phyloP scores from a whole-genome alignment of 768 basidiomycete species.

The Termitomyces heimii region DNA sequence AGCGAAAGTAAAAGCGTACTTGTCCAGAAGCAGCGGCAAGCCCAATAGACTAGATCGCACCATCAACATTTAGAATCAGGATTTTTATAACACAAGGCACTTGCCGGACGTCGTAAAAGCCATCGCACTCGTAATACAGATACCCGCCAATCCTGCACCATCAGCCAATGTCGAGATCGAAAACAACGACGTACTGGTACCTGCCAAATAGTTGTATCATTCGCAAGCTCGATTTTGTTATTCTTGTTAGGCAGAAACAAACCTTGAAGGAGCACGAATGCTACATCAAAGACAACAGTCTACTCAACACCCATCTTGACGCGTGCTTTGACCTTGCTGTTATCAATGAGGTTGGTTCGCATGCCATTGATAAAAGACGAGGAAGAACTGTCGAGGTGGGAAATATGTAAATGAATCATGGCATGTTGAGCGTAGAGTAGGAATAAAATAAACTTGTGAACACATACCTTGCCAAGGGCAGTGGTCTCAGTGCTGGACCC shows the following conservation, averaged over 20 bases:
- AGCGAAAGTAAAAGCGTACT: conserved; percentile 13
- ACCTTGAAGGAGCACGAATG: conserved; percentile 80
- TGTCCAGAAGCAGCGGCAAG: conserved; percentile 49
- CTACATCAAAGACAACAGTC: conserved; percentile 81
- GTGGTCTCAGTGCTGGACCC: conserved; percentile 62
- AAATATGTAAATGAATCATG: not conserved
- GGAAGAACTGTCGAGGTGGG: conserved; percentile 63
- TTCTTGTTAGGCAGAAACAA: conserved; percentile 75
- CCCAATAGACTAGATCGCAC: conserved; percentile 36
- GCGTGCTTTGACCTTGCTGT: conserved; percentile 65
- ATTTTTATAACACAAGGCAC: conserved; percentile 2
- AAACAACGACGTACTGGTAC: conserved; percentile 82
- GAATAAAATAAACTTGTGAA: not conserved
- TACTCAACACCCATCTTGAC: conserved; percentile 85
- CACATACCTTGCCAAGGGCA: conserved; percentile 64
- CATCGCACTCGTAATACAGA: conserved; percentile 71
- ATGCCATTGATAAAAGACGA: conserved; percentile 65
- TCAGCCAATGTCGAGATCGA: conserved; percentile 50
- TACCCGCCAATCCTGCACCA: conserved; percentile 28
- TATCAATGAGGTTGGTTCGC: conserved; percentile 63
- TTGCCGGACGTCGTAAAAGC: conserved; percentile 42
- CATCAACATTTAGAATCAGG: not conserved
- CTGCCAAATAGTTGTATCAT: conserved; percentile 72
- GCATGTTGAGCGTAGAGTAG: not conserved
- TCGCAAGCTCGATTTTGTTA: conserved; percentile 73